Evolutionary conservation across 495 filamentous ascomycete genomes (phyloP).

Genomic region (Neurospora sp.): DNA sequence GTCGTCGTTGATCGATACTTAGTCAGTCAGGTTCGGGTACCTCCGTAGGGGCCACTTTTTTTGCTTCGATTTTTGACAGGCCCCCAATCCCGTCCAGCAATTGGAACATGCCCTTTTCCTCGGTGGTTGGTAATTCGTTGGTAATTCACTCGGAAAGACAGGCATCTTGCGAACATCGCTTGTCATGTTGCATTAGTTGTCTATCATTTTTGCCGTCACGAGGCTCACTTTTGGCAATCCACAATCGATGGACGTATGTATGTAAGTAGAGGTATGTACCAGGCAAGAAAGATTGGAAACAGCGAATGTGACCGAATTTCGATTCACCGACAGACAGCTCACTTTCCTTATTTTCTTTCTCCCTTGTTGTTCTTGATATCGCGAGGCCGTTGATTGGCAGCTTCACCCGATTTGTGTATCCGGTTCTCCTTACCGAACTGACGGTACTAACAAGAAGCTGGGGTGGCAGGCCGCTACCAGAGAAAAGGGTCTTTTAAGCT

Average conservation of each 20-base stretch:
- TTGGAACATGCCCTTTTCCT: neutral
- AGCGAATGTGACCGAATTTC: neutral
- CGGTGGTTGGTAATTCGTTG: neutral
- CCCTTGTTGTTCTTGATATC: neutral
- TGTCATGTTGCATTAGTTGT: neutral
- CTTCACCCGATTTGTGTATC: neutral
- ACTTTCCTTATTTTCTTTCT: neutral
- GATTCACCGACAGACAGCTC: neutral
- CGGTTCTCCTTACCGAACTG: neutral
- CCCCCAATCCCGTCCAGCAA: neutral
- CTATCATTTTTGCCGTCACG: neutral
- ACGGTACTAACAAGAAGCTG: neutral
- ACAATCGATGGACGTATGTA: neutral
- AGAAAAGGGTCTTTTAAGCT: neutral
- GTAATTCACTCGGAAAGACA: neutral
- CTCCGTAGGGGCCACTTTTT: neutral
- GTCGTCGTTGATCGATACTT: neutral
- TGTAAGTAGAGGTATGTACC: neutral
- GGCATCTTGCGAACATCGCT: neutral
- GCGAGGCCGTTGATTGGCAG: neutral
- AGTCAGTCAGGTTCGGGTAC: neutral
- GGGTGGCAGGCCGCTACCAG: neutral
- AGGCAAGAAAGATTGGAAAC: neutral
- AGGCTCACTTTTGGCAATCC: constrained; percentile 10
- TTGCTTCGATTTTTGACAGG: neutral